Evolutionary conservation across 2,329 filamentous ascomycete genomes (phyloP).

Genomic region (Neospermospora avenae): DNA sequence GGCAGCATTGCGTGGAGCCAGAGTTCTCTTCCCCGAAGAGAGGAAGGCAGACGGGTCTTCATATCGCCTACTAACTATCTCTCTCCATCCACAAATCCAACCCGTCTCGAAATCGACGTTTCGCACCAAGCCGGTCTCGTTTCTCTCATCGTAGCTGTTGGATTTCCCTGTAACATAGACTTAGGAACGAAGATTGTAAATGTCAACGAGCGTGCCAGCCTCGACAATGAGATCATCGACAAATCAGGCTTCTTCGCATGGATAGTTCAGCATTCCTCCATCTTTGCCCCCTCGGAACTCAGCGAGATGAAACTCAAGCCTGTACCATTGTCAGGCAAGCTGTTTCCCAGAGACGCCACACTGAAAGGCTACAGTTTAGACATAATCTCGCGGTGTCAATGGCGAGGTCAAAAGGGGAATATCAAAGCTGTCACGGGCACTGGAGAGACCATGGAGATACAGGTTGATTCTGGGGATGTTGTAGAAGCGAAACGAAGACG

Average conservation of each 20-base stretch:
- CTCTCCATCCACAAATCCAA: not conserved
- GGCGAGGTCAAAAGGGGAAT: conserved; percentile 21
- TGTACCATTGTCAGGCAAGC: no score
- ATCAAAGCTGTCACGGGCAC: conserved; percentile 15
- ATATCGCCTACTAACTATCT: no score
- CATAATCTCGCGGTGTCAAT: conserved; percentile 27
- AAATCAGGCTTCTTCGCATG: conserved; percentile 61
- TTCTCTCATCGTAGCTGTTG: conserved; percentile 53
- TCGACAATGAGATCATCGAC: conserved; percentile 55
- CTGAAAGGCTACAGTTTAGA: conserved; percentile 17
- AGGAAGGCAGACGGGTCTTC: conserved; percentile 44
- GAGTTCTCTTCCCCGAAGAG: conserved; percentile 54
- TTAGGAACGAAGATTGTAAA: conserved; percentile 77
- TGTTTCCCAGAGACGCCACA: not conserved
- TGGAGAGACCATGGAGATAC: conserved; percentile 3
- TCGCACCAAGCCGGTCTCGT: conserved; percentile 77
- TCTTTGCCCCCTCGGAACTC: conserved; percentile 62
- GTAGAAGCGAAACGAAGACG: conserved; percentile 61
- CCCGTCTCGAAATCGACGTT: conserved; percentile 63
- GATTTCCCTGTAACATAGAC: conserved; percentile 39
- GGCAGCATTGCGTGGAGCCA: conserved; percentile 57
- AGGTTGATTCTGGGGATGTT: conserved; percentile 26
- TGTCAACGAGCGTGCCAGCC: conserved; percentile 63
- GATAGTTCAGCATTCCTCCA: conserved; percentile 69
- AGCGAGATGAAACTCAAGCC: conserved; percentile 52